Percentiles rank a stretch among this genome's conserved stretches.
Evolutionary conservation across 371 early-diverging fungal genomes (phyloP).

Genomic region (Mucor mucedo): DNA sequence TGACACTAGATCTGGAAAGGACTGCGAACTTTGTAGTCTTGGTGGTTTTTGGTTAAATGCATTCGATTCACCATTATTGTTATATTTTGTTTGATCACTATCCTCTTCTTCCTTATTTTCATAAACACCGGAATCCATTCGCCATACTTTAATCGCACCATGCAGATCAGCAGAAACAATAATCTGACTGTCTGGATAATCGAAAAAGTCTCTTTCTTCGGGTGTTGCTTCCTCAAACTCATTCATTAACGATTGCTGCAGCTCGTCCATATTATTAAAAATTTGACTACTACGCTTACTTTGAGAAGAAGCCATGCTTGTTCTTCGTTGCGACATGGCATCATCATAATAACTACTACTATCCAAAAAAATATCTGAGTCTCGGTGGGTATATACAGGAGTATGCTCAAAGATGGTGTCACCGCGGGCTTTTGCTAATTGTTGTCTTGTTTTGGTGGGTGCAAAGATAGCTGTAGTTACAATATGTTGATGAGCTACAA

Average conservation of each 20-base stretch:
- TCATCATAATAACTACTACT: background rate
- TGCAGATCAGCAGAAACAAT: slow-evolving; percentile 66
- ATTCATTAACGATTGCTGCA: slow-evolving; percentile 1
- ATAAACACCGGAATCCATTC: slow-evolving; percentile 60
- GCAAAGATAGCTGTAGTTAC: slow-evolving; percentile 69
- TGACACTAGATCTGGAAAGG: background rate
- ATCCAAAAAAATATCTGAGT: slow-evolving; percentile 2
- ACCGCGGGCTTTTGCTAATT: slow-evolving; percentile 55
- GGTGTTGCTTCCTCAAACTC: slow-evolving; percentile 33
- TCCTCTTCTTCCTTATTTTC: background rate
- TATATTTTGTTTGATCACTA: background rate
- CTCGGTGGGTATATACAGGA: slow-evolving; percentile 23
- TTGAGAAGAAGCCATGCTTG: slow-evolving; percentile 3
- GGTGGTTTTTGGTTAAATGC: background rate
- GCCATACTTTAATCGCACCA: slow-evolving; percentile 71
- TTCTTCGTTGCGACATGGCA: slow-evolving; percentile 6
- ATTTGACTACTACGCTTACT: background rate
- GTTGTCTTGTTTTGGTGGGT: slow-evolving; percentile 61
- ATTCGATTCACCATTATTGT: background rate
- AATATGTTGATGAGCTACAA: slow-evolving; percentile 55
- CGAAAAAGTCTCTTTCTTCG: slow-evolving; percentile 31
- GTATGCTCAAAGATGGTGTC: slow-evolving; percentile 52
- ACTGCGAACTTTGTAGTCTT: background rate
- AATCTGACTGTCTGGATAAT: slow-evolving; percentile 62
- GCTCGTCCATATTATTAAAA: slow-evolving; percentile 6